Evolutionary conservation across 805 yeast genomes (phyloP), one percentile per base, ranked within the genome.

Genomic region (Groenewaldozyma salmanticensis): DNA sequence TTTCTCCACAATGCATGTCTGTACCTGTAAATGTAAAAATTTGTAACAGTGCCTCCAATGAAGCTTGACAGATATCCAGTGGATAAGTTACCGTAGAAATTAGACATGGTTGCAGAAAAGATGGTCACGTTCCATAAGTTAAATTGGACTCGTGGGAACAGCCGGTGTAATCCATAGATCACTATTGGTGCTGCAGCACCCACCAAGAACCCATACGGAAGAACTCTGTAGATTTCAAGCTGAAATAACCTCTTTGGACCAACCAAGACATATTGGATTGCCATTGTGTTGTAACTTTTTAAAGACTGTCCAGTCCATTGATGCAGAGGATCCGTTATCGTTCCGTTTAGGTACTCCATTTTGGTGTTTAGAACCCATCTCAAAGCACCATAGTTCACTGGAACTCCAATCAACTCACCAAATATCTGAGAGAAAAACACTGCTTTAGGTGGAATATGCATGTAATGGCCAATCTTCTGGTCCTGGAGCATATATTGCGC

Each of bases 381-480:
- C 42, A 40, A 4, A 9, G 39, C 39, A 15, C 39, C 42, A 33
- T 40, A 40, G 18, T 40, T 40, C n/a, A 40, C 39, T n/a, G 42
- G 42, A 15, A 40, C 33, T 5, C 42, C 42, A 18, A 48, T 42
- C 4, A 55, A 33, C 22, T 52, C 50, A 2, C 53, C 64, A 29
- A 61, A 49, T 41, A 65, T 37, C 43, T 50, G 53, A 4, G 43
- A 41, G 20, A 52, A 27, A 42, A 50, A 49, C 2, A 49, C 47
- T 15, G 53, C 50, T 20, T 50, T 39, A 1, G 52, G 49, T n/a
- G 53, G 49, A 21, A 50, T 45, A 35, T 49, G 43, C 51, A 72
- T 57, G 53, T 78, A 78, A 46, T 77, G 79, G 2, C 72, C 79
- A 58, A 74, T 56, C 50, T 79, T 79, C 60, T 72, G 74, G 53